Evolutionary conservation across 192 early-diverging fungal genomes (phyloP).

Genomic region (Rhizophagus clarus): DNA sequence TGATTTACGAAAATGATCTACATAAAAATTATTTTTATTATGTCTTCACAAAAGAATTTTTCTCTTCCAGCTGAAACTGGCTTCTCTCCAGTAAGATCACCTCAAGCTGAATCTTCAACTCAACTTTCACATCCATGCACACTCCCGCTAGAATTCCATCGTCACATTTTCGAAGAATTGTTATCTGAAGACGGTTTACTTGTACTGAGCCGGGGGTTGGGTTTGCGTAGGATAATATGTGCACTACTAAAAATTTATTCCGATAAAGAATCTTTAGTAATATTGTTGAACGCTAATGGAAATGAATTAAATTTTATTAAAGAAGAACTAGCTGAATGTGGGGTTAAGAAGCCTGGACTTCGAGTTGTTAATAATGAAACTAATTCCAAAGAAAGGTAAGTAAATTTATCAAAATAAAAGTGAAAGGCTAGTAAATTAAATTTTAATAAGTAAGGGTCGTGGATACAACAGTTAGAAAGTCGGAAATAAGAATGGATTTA

Average conservation of each 20-base stretch:
- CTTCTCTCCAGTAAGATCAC: neutral
- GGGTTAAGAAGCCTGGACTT: slow-evolving; percentile 41
- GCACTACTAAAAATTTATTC: slow-evolving; percentile 72
- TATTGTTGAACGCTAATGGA: slow-evolving; percentile 73
- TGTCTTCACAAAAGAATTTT: neutral
- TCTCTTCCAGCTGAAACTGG: neutral
- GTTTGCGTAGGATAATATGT: slow-evolving; percentile 69
- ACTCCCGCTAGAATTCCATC: neutral
- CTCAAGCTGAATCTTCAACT: neutral
- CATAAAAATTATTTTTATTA: neutral
- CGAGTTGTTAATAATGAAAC: slow-evolving; percentile 61
- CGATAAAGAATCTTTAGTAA: slow-evolving; percentile 69
- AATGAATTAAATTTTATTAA: slow-evolving; percentile 57
- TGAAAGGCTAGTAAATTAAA: too few relatives aligned
- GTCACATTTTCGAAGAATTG: slow-evolving; percentile 40
- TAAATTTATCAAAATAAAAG: neutral
- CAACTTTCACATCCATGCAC: neutral
- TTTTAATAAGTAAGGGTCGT: too few relatives aligned
- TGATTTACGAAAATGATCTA: too few relatives aligned
- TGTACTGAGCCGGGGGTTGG: slow-evolving; percentile 78
- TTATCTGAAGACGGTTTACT: slow-evolving; percentile 79
- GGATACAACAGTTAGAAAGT: too few relatives aligned
- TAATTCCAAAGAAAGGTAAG: slow-evolving; percentile 56
- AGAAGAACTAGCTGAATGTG: slow-evolving; percentile 52
- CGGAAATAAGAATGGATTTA: too few relatives aligned